Conservation (phyloP, 345 rosid genomes). For the Hypericum androsaemum region DNA sequence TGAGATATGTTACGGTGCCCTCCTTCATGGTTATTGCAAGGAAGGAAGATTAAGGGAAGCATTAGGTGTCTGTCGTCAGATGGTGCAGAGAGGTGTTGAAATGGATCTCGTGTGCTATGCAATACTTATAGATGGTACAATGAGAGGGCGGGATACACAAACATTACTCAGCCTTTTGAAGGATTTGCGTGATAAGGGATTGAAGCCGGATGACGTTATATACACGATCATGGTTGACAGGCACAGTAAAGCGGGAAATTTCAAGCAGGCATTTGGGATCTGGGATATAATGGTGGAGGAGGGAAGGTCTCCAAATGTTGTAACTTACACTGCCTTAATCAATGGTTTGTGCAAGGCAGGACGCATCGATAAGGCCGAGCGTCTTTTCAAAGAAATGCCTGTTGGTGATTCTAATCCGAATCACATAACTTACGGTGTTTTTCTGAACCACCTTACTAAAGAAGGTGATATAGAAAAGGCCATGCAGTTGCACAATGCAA, state of each 20-base stretch:
- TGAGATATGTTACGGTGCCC: constrained; percentile 74
- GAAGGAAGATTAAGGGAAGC: constrained; percentile 79
- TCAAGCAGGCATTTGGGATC: constrained; percentile 51
- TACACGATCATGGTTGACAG: constrained; percentile 86
- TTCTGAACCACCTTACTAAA: constrained; percentile 57
- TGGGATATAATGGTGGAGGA: constrained; percentile 75
- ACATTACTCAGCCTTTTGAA: constrained; percentile 41
- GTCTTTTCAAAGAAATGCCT: constrained; percentile 51
- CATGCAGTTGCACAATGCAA: constrained; percentile 48
- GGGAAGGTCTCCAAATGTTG: constrained; percentile 59
- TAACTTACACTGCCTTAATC: constrained; percentile 78
- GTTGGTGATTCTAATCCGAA: constrained; percentile 41
- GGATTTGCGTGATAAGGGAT: constrained; percentile 53
- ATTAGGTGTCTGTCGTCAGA: constrained; percentile 43
- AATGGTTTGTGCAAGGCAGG: constrained; percentile 80
- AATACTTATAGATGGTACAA: constrained; percentile 71
- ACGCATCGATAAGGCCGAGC: constrained; percentile 52
- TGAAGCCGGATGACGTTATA: constrained; percentile 64
- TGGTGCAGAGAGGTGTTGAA: constrained; percentile 64
- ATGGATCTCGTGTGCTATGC: constrained; percentile 79
- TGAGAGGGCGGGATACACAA: constrained; percentile 40
- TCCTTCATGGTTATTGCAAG: constrained; percentile 68
- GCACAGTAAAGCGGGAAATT: constrained; percentile 57
- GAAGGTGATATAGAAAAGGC: constrained; percentile 68
- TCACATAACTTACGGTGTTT: constrained; percentile 69